A percentile compares a stretch with the other conserved stretches of the same genome.
Evolutionary conservation across 148 eudicot genomes (phyloP).

Genomic region (Polygonum aviculare): DNA sequence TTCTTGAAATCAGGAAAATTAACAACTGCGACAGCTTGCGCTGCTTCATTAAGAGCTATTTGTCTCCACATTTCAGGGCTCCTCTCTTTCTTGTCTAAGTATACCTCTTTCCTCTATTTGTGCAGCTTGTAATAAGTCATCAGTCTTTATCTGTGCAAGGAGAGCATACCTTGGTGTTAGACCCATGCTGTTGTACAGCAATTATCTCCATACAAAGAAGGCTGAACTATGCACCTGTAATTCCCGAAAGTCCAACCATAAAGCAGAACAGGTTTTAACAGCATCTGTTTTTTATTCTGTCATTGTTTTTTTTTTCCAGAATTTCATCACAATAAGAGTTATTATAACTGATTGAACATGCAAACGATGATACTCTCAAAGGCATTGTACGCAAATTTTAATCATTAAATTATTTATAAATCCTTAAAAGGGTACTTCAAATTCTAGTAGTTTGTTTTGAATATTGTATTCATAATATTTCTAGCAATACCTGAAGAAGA

Average conservation of each 20-base stretch:
- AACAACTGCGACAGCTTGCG: slow-evolving; percentile 73
- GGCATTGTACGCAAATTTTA: neutral
- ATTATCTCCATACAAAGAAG: neutral
- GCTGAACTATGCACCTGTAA: neutral
- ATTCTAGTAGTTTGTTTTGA: neutral
- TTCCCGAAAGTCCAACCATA: neutral
- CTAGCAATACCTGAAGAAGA: neutral
- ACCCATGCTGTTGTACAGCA: neutral
- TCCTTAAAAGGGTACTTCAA: neutral
- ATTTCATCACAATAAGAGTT: neutral
- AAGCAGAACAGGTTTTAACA: neutral
- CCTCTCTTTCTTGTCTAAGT: slow-evolving; percentile 66
- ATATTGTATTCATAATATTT: neutral
- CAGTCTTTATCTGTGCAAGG: slow-evolving; percentile 61
- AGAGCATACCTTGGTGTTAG: neutral
- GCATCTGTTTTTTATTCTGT: neutral
- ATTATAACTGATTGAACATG: neutral
- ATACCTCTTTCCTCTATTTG: slow-evolving; percentile 85
- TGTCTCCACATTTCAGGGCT: slow-evolving; percentile 78
- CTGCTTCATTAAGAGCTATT: slow-evolving; percentile 85
- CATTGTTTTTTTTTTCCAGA: neutral
- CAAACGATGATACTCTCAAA: neutral
- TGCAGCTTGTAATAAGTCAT: slow-evolving; percentile 89
- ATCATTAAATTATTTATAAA: neutral
- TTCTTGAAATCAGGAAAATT: slow-evolving; percentile 78